phyloP scores from a whole-genome alignment of 2,329 filamentous ascomycete genomes.

The Phoma sp. region DNA sequence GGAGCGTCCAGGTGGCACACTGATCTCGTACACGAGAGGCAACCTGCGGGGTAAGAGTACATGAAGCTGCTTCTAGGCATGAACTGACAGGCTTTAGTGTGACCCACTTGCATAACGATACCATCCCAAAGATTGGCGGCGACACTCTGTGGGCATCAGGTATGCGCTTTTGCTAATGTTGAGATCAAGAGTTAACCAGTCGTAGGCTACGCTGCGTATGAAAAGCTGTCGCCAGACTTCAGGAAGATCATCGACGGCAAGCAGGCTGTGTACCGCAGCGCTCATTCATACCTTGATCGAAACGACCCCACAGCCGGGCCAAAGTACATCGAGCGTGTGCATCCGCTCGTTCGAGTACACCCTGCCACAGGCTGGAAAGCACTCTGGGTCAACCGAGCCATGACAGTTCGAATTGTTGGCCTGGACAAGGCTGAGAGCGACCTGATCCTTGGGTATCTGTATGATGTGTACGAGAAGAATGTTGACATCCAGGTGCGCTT shows the following conservation, averaged over 20 bases:
- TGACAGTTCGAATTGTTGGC: constrained; percentile 73
- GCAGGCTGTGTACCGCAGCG: constrained; percentile 69
- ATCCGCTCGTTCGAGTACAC: constrained; percentile 74
- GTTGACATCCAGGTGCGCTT: constrained; percentile 77
- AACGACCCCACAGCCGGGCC: constrained; percentile 67
- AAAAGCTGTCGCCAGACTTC: constrained; percentile 75
- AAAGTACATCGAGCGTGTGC: constrained; percentile 70
- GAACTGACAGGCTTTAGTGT: constrained; percentile 48
- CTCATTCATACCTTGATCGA: constrained; percentile 72
- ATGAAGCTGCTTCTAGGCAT: not conserved
- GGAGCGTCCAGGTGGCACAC: constrained; percentile 74
- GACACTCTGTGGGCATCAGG: constrained; percentile 75
- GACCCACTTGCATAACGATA: constrained; percentile 74
- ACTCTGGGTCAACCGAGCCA: constrained; percentile 73
- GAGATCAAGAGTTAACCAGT: constrained; percentile 35
- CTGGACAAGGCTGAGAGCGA: constrained; percentile 74
- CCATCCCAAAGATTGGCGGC: constrained; percentile 69
- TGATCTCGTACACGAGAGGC: constrained; percentile 74
- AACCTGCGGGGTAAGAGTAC: constrained; percentile 65
- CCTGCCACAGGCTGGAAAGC: constrained; percentile 78
- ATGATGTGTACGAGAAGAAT: constrained; percentile 72
- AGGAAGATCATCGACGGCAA: constrained; percentile 74
- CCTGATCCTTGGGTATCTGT: constrained; percentile 70
- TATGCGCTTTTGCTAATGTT: not conserved
- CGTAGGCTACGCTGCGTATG: constrained; percentile 70